These are phyloP conservation scores for Russula brevipes DNA, from an alignment of 768 basidiomycete species.

Conservation along the genomic window DNA sequence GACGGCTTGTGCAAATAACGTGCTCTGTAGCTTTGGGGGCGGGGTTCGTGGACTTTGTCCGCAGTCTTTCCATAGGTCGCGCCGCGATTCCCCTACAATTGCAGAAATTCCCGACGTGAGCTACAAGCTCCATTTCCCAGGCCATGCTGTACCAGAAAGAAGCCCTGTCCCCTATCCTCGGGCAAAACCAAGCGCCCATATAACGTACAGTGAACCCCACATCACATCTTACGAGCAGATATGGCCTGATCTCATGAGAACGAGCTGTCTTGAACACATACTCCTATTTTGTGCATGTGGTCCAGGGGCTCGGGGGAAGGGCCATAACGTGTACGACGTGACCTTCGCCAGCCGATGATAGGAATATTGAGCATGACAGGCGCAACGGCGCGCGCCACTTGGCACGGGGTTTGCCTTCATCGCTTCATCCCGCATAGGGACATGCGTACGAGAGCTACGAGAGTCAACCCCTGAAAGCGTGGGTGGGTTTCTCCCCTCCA, in stretches of 20 bases:
- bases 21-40: background rate
- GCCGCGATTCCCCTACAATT: no score
- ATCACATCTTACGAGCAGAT: background rate
- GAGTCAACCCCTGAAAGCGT: background rate
- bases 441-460: background rate
- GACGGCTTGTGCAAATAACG: background rate
- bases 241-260: background rate
- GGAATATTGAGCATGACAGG: background rate
- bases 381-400: background rate
- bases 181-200: background rate
- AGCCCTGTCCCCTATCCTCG: background rate
- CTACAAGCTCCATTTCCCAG: background rate
- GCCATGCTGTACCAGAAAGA: background rate
- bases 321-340: background rate
- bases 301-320: background rate
- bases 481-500: background rate
- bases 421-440: background rate
- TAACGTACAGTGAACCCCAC: background rate
- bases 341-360: slow-evolving; percentile 2
- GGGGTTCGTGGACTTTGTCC: no score
- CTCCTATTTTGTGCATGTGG: background rate
- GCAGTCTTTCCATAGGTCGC: no score
- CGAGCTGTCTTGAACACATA: background rate
- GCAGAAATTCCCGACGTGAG: background rate
- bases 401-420: background rate